Evolutionary conservation across 1,284 basidiomycete genomes (phyloP).

Genomic region (Earliella scabrosa): DNA sequence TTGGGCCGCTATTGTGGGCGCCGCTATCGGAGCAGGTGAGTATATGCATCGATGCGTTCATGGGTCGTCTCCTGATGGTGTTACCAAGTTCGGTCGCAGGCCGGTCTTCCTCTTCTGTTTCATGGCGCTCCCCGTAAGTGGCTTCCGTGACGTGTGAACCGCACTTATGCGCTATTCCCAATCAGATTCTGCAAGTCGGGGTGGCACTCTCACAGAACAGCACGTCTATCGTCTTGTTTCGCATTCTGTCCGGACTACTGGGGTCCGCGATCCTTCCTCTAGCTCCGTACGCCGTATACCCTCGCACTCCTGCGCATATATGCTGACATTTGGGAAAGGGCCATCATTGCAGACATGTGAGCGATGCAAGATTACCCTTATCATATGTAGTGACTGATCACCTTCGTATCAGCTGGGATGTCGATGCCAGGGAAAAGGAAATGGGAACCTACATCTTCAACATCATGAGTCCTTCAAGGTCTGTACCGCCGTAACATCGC

Average conservation of each 20-base stretch:
- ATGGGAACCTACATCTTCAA: not conserved
- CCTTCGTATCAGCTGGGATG: not conserved
- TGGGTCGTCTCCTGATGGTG: not conserved
- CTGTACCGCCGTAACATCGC: not conserved
- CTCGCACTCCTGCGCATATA: not conserved
- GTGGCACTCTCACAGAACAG: not conserved
- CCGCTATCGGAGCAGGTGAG: slow-evolving; percentile 3
- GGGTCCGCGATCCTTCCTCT: not conserved
- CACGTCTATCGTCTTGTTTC: not conserved
- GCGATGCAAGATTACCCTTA: not conserved
- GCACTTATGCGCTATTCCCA: not conserved
- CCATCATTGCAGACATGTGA: not conserved
- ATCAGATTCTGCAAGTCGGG: not conserved
- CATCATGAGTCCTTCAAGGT: not conserved
- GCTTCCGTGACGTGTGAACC: too few species aligned
- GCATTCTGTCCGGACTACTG: not conserved
- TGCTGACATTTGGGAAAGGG: not conserved
- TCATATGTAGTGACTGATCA: not conserved
- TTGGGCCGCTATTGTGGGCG: slow-evolving; percentile 2
- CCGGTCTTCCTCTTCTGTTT: slow-evolving; percentile 2
- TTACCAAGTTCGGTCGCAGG: slow-evolving; percentile 1
- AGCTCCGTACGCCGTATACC: not conserved
- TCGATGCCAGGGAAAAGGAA: not conserved
- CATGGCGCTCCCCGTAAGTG: slow-evolving; percentile 3
- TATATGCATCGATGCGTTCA: not conserved